A percentile compares a stretch with the other conserved stretches of the same genome.
These are phyloP conservation scores for Diaporthe ampelina DNA, from an alignment of 2,329 filamentous ascomycete species.

Conservation along the genomic window DNA sequence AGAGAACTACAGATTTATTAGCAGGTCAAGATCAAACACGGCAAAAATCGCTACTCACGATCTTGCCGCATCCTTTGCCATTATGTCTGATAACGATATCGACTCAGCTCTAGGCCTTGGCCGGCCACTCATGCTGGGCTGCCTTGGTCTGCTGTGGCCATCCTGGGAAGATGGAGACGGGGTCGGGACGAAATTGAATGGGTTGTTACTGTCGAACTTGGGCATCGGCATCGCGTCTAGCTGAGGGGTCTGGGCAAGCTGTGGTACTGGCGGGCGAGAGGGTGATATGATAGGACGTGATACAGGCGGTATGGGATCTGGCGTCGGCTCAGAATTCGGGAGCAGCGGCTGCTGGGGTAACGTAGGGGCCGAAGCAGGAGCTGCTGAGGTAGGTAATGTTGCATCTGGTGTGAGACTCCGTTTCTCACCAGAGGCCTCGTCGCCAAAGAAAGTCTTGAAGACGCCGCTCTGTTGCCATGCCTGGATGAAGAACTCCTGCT, in stretches of 20 bases:
- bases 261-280: constrained; percentile 34
- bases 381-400: constrained; percentile 11
- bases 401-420: constrained; percentile 33
- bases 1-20: constrained; percentile 46
- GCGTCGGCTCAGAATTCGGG: background rate
- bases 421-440: constrained; percentile 42
- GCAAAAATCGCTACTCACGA: constrained; percentile 46
- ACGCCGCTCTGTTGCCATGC: constrained; percentile 54
- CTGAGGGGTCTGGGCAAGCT: constrained; percentile 35
- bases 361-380: constrained; percentile 4
- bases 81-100: constrained; percentile 52
- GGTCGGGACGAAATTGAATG: constrained; percentile 39
- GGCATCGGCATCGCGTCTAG: constrained; percentile 26
- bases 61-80: constrained; percentile 53
- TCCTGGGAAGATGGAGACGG: constrained; percentile 43
- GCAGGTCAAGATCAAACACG: background rate
- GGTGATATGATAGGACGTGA: constrained; percentile 28
- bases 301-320: constrained; percentile 29
- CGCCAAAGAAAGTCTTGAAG: constrained; percentile 52
- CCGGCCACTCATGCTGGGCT: constrained; percentile 35
- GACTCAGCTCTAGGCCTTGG: constrained; percentile 41
- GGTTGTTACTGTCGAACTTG: constrained; percentile 32
- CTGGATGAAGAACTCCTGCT: constrained; percentile 54
- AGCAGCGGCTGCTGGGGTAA: constrained; percentile 21
- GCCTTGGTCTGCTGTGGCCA: constrained; percentile 39